Conservation (phyloP, 2,329 filamentous ascomycete species). For the Colletotrichum sp. region DNA sequence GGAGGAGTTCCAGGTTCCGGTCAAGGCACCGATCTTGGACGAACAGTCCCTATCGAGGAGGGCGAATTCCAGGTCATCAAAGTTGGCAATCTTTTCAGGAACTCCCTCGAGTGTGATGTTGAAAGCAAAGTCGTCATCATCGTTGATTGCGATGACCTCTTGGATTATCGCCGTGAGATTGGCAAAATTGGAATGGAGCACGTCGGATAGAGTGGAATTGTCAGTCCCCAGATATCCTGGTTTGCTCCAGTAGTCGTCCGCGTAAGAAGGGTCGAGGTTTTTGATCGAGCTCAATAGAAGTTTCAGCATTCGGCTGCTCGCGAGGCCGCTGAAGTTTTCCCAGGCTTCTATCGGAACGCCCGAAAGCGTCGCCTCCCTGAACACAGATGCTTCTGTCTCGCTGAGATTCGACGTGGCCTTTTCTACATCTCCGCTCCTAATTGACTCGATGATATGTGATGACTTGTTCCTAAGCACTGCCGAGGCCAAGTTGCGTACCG, state of each 20-base stretch:
- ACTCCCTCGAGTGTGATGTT: neutral
- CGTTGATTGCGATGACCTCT: neutral
- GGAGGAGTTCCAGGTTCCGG: neutral
- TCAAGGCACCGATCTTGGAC: neutral
- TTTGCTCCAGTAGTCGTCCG: conserved; percentile 24
- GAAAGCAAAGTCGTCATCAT: neutral
- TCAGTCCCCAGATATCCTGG: conserved; percentile 20
- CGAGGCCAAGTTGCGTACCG: conserved; percentile 4
- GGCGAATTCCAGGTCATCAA: neutral
- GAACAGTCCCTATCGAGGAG: neutral
- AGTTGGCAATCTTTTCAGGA: fast-evolving
- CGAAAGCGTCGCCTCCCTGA: conserved; percentile 1
- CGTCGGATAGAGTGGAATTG: neutral
- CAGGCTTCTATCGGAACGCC: conserved; percentile 2
- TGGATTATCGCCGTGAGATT: neutral
- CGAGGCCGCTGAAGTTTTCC: conserved; percentile 10
- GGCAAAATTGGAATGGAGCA: neutral
- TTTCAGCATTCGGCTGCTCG: neutral
- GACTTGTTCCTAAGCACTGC: neutral
- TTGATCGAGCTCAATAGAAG: neutral
- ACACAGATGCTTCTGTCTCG: neutral
- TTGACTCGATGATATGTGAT: neutral
- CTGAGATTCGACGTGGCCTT: neutral
- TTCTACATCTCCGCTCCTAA: neutral
- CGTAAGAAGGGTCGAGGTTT: conserved; percentile 15